Conservation (phyloP, 1,284 basidiomycete genomes). For the Porphyrellus sp. region DNA sequence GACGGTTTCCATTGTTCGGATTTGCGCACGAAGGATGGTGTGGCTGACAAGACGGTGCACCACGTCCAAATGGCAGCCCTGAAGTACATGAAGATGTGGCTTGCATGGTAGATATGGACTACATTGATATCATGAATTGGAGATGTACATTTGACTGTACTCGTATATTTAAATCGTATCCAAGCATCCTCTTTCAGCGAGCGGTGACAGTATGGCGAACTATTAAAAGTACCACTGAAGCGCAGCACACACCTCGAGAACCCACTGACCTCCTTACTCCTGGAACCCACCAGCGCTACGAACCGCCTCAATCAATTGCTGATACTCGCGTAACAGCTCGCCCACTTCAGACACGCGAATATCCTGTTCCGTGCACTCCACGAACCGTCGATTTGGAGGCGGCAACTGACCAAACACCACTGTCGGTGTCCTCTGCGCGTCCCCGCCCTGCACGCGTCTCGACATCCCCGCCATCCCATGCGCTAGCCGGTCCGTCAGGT, state of each 20-base stretch:
- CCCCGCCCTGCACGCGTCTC: constrained; percentile 37
- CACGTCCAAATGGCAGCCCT: constrained; percentile 51
- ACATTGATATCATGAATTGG: no score
- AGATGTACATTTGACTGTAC: no score
- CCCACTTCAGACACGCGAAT: constrained; percentile 72
- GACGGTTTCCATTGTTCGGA: constrained; percentile 71
- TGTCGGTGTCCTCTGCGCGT: constrained; percentile 41
- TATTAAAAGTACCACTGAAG: no score
- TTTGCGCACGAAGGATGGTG: constrained; percentile 41
- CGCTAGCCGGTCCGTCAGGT: constrained; percentile 69
- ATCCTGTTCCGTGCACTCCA: constrained; percentile 70
- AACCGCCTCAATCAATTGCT: constrained; percentile 55
- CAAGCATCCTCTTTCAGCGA: no score
- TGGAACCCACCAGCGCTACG: constrained; percentile 39
- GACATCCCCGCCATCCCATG: constrained; percentile 56
- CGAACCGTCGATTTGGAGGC: constrained; percentile 64
- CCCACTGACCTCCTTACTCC: constrained; percentile 6
- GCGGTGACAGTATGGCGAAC: no score
- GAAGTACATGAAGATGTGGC: constrained; percentile 49
- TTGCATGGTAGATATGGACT: constrained; percentile 37
- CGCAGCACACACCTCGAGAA: no score
- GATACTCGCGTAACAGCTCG: constrained; percentile 73
- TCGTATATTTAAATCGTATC: no score
- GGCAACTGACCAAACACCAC: constrained; percentile 30
- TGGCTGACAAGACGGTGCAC: constrained; percentile 49